Conservation (phyloP, 2,329 filamentous ascomycete genomes). For the Monilinia laxa region DNA sequence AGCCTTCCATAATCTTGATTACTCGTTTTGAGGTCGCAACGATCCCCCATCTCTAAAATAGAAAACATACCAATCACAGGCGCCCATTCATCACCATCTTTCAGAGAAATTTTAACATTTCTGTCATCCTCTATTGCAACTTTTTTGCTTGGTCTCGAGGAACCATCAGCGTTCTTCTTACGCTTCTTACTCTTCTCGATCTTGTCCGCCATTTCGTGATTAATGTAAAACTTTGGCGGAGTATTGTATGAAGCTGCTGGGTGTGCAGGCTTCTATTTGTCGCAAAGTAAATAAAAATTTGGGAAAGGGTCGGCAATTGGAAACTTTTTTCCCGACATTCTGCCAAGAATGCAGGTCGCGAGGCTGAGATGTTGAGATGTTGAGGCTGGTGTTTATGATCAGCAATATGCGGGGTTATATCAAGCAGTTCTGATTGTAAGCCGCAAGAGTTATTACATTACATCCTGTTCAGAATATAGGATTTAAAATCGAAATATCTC, state of each 20-base stretch:
- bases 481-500: too few species aligned
- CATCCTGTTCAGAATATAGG: background rate
- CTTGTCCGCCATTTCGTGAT: slow-evolving; percentile 35
- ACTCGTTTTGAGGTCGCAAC: background rate
- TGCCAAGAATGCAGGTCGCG: slow-evolving; percentile 7
- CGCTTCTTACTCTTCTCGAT: slow-evolving; percentile 47
- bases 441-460: background rate
- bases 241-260: background rate
- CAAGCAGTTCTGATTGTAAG: too few species aligned
- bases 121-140: slow-evolving; percentile 46
- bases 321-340: slow-evolving; percentile 26
- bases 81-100: slow-evolving; percentile 49
- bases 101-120: slow-evolving; percentile 49
- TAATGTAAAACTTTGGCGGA: background rate
- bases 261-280: background rate
- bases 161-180: slow-evolving; percentile 49
- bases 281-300: slow-evolving; percentile 21
- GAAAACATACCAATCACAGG: slow-evolving; percentile 52
- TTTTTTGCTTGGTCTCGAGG: slow-evolving; percentile 51
- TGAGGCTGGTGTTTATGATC: slow-evolving; percentile 4
- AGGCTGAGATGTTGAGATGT: slow-evolving; percentile 9
- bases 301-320: slow-evolving; percentile 14
- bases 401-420: too few species aligned
- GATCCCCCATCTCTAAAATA: background rate
- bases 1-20: background rate